Conservation (phyloP, 2,329 filamentous ascomycete genomes). For the Fusarium solani-melongenae region DNA sequence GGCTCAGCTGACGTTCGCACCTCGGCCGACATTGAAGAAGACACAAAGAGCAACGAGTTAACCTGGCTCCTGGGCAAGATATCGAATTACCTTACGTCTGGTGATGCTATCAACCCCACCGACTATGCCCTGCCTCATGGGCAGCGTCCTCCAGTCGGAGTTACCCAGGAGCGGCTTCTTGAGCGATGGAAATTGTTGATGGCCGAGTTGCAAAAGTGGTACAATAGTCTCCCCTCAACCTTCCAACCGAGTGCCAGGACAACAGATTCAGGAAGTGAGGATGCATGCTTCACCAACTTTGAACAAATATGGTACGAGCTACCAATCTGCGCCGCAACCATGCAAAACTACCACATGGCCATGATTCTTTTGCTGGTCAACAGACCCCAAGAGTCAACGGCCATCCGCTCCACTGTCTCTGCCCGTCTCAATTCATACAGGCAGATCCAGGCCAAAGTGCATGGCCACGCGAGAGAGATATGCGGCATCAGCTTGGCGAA, state of each 20-base stretch:
- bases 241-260: conserved; percentile 31
- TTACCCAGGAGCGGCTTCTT: conserved; percentile 33
- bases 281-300: conserved; percentile 42
- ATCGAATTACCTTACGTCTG: conserved; percentile 71
- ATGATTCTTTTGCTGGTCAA: conserved; percentile 71
- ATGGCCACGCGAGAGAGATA: conserved; percentile 33
- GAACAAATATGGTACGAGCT: conserved; percentile 72
- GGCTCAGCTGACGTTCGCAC: conserved; percentile 53
- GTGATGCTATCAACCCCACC: conserved; percentile 57
- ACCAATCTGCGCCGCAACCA: conserved; percentile 72
- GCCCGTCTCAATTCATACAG: conserved; percentile 35
- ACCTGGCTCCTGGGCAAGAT: conserved; percentile 75
- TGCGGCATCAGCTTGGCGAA: conserved; percentile 37
- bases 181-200: conserved; percentile 33
- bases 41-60: conserved; percentile 71
- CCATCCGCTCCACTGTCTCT: conserved; percentile 36
- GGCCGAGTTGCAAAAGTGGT: conserved; percentile 32
- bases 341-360: conserved; percentile 74
- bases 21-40: conserved; percentile 67
- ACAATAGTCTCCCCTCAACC: conserved; percentile 24
- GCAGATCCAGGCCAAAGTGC: conserved; percentile 23
- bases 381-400: conserved; percentile 38
- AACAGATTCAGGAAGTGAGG: not conserved
- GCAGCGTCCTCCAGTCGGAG: conserved; percentile 27
- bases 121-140: conserved; percentile 42